Percentiles rank a stretch among this genome's conserved stretches.
Conservation (phyloP, 345 rosid genomes). For the Toxicodendron radicans region DNA sequence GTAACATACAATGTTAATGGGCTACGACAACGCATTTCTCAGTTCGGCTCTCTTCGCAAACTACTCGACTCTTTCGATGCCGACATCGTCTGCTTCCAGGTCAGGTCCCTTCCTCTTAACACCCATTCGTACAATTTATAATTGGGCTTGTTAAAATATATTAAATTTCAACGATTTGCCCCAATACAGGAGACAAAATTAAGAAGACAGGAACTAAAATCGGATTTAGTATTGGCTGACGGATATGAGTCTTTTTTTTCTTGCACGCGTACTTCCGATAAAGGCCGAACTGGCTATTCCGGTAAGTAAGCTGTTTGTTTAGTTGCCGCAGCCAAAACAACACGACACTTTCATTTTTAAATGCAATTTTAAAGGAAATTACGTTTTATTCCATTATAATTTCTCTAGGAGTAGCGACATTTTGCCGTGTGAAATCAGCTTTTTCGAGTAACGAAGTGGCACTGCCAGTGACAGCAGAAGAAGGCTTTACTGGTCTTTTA, state of each 20-base stretch:
- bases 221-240: constrained; percentile 76
- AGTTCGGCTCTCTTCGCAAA: constrained; percentile 70
- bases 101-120: constrained; percentile 12
- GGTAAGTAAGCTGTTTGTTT: constrained; percentile 54
- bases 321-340: constrained; percentile 13
- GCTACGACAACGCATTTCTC: constrained; percentile 78
- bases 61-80: constrained; percentile 82
- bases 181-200: constrained; percentile 72
- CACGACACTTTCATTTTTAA: neutral
- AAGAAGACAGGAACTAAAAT: constrained; percentile 71
- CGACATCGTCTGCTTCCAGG: constrained; percentile 93
- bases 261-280: constrained; percentile 75
- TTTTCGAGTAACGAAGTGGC: constrained; percentile 71
- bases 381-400: neutral
- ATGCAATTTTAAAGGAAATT: no score
- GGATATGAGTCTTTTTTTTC: constrained; percentile 94
- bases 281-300: constrained; percentile 85
- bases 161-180: neutral
- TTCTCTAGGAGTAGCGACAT: constrained; percentile 78
- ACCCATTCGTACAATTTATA: neutral
- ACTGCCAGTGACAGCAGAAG: constrained; percentile 78
- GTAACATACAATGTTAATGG: constrained; percentile 95
- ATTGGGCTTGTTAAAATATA: neutral
- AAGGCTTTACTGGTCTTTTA: constrained; percentile 79
- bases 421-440: constrained; percentile 79